Base-by-base conservation (phyloP, 106 monocot genomes). In the Narthecium ossifragum region DNA sequence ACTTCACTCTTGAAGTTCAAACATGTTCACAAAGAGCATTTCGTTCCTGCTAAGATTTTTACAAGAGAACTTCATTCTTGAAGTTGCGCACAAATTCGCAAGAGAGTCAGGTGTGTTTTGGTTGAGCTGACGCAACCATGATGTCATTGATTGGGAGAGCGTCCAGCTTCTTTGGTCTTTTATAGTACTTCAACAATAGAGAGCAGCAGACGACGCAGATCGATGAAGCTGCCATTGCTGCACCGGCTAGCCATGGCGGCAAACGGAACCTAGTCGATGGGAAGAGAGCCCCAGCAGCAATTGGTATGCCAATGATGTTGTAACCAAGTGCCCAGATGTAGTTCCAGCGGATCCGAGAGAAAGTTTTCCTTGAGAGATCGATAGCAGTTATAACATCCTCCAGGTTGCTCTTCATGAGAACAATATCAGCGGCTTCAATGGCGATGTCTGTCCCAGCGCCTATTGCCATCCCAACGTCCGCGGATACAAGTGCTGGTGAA, bases 341-440 rank as follows among this genome's bases (percentile, higher is more conserved):
- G 38, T 93, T 93, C 78, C 76, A 49, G 23, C 88, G 78, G 46
- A 93, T 93, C 10, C 88, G 55, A 27, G 73, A 76, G 50, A 93
- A 85, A 13, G 93, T 85, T 60, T 81, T 93, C 34, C 85, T 68
- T 2, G 93, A 93, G 47, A 93, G 79, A 70, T 93, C 93, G 17
- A 93, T 82, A 17, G 93, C 93, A 15, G 79, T 88, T 26, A 88
- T 88, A 3, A 93, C 88, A 61, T 93, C 93, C 54, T 93, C 93
- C 57, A 93, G 61, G 73, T 93, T 85, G 65, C 93, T 93, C 66
- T 64, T 88, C 93, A 93, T 88, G n/a, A 88, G 88, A 63, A 93
- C 93, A 57, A 88, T 88, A 41, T 93, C 93, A 25, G 93, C 93
- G 25, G 92, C 82, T 81, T 93, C 93, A 34, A 93, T 88, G 22